Evolutionary conservation across 1,139 yeast species (phyloP), one percentile per base, ranked within the genome.

Genomic region (Pichia inconspicua): DNA sequence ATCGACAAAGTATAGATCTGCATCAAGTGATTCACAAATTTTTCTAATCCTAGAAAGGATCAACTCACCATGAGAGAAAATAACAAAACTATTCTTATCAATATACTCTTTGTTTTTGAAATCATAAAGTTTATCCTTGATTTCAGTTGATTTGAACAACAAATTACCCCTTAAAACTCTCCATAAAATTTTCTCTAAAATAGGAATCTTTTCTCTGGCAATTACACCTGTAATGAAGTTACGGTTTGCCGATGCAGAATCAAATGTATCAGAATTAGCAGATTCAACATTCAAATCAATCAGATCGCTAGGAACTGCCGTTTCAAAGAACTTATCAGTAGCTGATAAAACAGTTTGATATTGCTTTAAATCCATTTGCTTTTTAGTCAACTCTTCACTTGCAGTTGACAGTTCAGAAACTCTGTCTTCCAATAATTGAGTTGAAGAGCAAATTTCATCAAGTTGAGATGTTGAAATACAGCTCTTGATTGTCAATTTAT

Each of bases 401-500:
- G 86, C 74, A 42, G 72, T 77, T 47, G 74, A 73, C 64, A 84
- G 67, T 55, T 80, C 82, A 25, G 65, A 56, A 45, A 84, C 66
- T 55, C 87, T 71, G 47, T 74, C 75, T 62, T 84, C 90, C 40
- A 81, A 66, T 14, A 75, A 64, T 50, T 77, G 78, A 1, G 90
- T 84, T 58, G 77, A 80, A 51, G 80, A 83, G 34, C 78, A 79
- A 57, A 82, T 74, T 52, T 82, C 92, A 60, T 88, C 96, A 55
- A 90, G 80, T 48, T 82, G 87, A 34, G 83, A 72, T 46, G 84
- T 79, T 36, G 78, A 74, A 39, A 61, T 28, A 3, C 60, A 51
- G 22, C 53, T 40, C 63, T 70, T 49, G 65, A 65, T 43, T 53
- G 56, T 28, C 56, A 59, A 43, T 40, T 58, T 60, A 8, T 59